A percentile compares a stretch with the other conserved stretches of the same genome.
Evolutionary conservation across 2,329 filamentous ascomycete genomes (phyloP).

Genomic region (Fusarium continuum): DNA sequence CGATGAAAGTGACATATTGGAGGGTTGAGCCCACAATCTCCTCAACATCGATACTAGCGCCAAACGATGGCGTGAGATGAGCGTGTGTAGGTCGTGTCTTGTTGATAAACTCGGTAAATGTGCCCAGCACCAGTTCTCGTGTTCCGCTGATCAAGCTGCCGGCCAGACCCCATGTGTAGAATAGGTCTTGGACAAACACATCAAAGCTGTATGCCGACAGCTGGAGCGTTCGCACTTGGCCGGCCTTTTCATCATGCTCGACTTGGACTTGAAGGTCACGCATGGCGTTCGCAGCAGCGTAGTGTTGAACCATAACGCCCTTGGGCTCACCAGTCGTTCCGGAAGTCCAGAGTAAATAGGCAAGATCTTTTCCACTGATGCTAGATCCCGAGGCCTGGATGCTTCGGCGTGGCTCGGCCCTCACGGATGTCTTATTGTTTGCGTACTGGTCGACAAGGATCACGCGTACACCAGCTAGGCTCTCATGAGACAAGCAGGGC

Average conservation of each 20-base stretch:
- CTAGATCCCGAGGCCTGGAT: background rate
- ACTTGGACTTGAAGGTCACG: slow-evolving; percentile 19
- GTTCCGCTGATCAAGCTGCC: slow-evolving; percentile 16
- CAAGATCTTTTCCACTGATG: background rate
- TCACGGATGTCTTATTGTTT: background rate
- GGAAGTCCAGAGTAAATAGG: slow-evolving; percentile 22
- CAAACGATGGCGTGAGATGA: slow-evolving; percentile 22
- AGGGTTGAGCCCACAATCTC: slow-evolving; percentile 21
- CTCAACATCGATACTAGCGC: slow-evolving; percentile 13
- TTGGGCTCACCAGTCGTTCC: slow-evolving; percentile 22
- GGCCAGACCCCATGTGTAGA: slow-evolving; percentile 18
- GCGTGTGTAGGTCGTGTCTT: slow-evolving; percentile 21
- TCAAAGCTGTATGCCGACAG: slow-evolving; percentile 28
- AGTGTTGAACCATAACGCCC: slow-evolving; percentile 27
- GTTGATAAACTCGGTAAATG: slow-evolving; percentile 21
- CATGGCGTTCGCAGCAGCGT: slow-evolving; percentile 17
- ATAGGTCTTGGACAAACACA: slow-evolving; percentile 21
- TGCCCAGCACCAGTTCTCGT: slow-evolving; percentile 17
- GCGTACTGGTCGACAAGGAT: slow-evolving; percentile 20
- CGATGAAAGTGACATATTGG: slow-evolving; percentile 17
- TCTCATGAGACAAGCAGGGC: slow-evolving; percentile 4
- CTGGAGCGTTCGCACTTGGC: slow-evolving; percentile 14
- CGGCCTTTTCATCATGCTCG: slow-evolving; percentile 5
- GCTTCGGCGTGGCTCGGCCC: background rate
- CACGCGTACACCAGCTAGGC: background rate